Base-by-base conservation (phyloP, 768 basidiomycete species). In the Macrolepiota albuminosa region DNA sequence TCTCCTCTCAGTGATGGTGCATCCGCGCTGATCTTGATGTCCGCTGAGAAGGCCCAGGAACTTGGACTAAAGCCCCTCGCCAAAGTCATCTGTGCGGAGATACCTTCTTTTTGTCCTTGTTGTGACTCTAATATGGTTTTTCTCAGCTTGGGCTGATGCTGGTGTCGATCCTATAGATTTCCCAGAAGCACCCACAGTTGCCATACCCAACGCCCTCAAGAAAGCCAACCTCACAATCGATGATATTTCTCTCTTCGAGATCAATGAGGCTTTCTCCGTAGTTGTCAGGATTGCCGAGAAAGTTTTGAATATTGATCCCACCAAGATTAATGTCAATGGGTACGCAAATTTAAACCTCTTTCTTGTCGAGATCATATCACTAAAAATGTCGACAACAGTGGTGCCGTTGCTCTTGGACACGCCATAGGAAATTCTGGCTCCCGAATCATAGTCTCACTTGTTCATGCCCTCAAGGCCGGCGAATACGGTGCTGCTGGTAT, bases 241-340 rank as follows among this genome's bases (percentile, higher is more conserved):
- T 47, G 93, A 99, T 68, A 93, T 99, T 64, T 81, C 94, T 48
- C 81, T 89, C 52, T 99, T 93, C 71, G 97, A 99, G 74, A 84
- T 98, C 72, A 99, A 99, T 73, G 96, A 99, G 74, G 96, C 96
- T 31, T 99, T 98, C 83, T 95, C 94, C 1, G 91, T 91, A 50
- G 96, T 98, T 65, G 89, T 92, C 65, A 84, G 89, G 53, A 89
- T 96, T 55, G 91, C 90, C 3, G 93, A 97, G 77, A 90, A 98
- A 76, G 81, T 93, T 21, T 82, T 96, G 63, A 79, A 81, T 57
- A 81, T 99, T 63, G 89, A 93, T 72, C 83, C 91, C 34, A 83
- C 85, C 56, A 98, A 95, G 79, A 84, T 98, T 71, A 98, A 99
- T 70, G 79, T 89, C 54, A 84, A 93, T 68, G 93, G 92, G 91